phyloP scores from a whole-genome alignment of 192 early-diverging fungal genomes.

The Rhizoclosmatium globosum region DNA sequence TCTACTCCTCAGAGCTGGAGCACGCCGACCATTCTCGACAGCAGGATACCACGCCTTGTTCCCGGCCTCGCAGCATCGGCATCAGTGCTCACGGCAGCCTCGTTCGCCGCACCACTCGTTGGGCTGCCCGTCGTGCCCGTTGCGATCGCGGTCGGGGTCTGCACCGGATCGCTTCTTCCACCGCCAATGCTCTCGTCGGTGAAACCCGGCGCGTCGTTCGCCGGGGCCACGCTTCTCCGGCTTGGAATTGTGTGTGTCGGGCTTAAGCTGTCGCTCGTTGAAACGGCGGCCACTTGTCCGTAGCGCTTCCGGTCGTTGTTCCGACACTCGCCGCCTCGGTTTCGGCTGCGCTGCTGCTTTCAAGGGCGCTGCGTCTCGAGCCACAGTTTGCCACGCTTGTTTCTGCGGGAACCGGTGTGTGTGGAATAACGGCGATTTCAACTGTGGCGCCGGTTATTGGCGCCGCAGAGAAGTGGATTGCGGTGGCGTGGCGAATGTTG shows the following conservation, averaged over 20 bases:
- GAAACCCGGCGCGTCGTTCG: conserved; percentile 5
- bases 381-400: conserved; percentile 11
- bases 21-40: no score
- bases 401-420: conserved; percentile 24
- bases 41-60: background rate
- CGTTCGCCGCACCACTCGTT: background rate
- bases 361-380: background rate
- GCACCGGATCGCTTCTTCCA: background rate
- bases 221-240: conserved; percentile 18
- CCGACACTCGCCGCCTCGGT: conserved; percentile 9
- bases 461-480: conserved; percentile 5
- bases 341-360: background rate
- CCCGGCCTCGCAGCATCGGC: conserved; percentile 2
- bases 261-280: conserved; percentile 11
- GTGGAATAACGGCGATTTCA: conserved; percentile 24
- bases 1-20: no score
- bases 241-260: conserved; percentile 27
- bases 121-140: background rate
- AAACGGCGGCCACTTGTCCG: background rate
- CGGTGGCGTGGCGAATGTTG: conserved; percentile 24
- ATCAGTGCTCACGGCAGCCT: background rate
- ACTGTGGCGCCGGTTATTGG: conserved; percentile 25
- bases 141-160: background rate
- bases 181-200: background rate
- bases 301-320: conserved; percentile 14